A percentile compares a stretch with the other conserved stretches of the same genome.
Evolutionary conservation across 805 yeast species (phyloP).

Genomic region (Barnettozyma vustinii): DNA sequence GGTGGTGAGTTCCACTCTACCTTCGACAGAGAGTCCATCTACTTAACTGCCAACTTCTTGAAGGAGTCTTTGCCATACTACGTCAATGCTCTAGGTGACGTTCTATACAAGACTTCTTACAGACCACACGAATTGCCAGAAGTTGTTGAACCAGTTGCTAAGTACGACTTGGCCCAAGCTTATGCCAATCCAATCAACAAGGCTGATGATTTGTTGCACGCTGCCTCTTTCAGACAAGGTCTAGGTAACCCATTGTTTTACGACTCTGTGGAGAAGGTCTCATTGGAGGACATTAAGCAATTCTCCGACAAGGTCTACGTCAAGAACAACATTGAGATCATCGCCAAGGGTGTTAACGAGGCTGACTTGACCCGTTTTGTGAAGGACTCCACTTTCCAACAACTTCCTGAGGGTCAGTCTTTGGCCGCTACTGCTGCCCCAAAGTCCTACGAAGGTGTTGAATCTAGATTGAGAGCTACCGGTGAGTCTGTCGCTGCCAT

Average conservation of each 20-base stretch:
- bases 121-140: constrained; percentile 82
- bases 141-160: constrained; percentile 74
- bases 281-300: constrained; percentile 58
- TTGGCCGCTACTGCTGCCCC: constrained; percentile 35
- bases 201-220: constrained; percentile 77
- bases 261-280: constrained; percentile 54
- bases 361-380: constrained; percentile 66
- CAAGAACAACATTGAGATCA: constrained; percentile 62
- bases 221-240: constrained; percentile 78
- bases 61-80: constrained; percentile 87
- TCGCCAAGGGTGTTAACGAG: constrained; percentile 68
- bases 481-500: constrained; percentile 71
- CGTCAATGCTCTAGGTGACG: constrained; percentile 78
- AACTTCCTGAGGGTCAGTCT: constrained; percentile 57
- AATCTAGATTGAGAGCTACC: constrained; percentile 57
- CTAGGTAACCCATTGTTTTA: constrained; percentile 79
- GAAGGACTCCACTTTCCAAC: constrained; percentile 56
- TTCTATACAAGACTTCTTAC: constrained; percentile 63
- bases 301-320: constrained; percentile 67
- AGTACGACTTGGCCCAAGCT: constrained; percentile 54
- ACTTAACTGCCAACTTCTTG: constrained; percentile 76
- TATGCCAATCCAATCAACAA: constrained; percentile 44
- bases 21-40: constrained; percentile 80
- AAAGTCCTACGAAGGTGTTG: constrained; percentile 55
- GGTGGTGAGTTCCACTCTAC: constrained; percentile 74